Base-by-base conservation (phyloP, 495 filamentous ascomycete genomes). In the Platismatia glauca region DNA sequence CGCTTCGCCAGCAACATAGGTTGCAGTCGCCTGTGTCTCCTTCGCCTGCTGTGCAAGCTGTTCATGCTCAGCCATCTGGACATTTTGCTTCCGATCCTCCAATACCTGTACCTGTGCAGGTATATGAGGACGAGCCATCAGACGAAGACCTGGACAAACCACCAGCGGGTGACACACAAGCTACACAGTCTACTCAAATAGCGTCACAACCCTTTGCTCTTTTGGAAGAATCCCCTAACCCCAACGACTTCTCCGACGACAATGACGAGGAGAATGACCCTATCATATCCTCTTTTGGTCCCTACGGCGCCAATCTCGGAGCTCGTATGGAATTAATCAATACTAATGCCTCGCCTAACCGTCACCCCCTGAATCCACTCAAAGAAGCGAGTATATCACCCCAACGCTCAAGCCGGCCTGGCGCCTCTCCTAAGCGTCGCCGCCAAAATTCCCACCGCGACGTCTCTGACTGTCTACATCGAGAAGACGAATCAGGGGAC, bases 181-280 rank as follows among this genome's bases (percentile, higher is more conserved):
- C 60, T 24, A 70, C 71, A n/a, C 71, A 72, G 60, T 65, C 70
- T 37, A 72, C 71, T 7, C 59, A 70, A 37, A 24, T 66, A 18
- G 59, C 60, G n/a, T 67, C 70, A 39, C 68, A 71, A 31, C 66
- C 63, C 20, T 55, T 67, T 39, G 61, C 44, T 44, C 61, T 24
- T 20, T 62, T 78, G 57, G 67, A 74, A 55, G 77, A 67, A 55
- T 78, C 76, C 4, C 75, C 77, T 0, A 86, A 82, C 67, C 84
- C 85, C 5, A 87, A 86, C 34, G 81, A 84, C 11, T 83, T 89
- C 52, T 89, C 88, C 46, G 89, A 52, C 13, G 48, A 95, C 53
- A 84, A 85, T 37, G 84, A 96, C 71, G 91, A 95, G 75, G 91
- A 96, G 71, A 96, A 96, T 63, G 91, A 96, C 63, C 91, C 91